A percentile compares a stretch with the other conserved stretches of the same genome.
Conservation (phyloP, 441 rosid species). For the Populus hybrid region DNA sequence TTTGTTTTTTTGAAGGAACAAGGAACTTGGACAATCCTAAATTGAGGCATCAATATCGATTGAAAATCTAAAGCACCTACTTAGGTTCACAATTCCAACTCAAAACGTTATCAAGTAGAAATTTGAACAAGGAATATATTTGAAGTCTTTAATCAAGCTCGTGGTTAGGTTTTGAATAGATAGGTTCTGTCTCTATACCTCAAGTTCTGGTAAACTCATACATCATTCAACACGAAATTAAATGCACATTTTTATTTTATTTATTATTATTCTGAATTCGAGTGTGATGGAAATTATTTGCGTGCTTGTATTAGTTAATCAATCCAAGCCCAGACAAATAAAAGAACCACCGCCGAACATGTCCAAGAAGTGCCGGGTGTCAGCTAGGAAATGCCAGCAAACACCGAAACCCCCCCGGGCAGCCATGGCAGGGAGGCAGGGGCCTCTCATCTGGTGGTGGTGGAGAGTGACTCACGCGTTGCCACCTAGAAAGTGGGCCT, state of each 20-base stretch:
- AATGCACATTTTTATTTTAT: no score
- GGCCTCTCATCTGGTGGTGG: background rate
- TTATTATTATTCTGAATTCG: background rate
- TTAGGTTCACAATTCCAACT: no score
- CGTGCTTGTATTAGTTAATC: background rate
- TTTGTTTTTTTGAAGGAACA: no score
- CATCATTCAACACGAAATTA: no score
- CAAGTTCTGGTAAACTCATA: background rate
- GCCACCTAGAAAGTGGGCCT: conserved; percentile 1
- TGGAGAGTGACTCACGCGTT: conserved; percentile 15
- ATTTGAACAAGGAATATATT: no score
- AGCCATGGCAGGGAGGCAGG: background rate
- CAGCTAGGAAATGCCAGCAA: conserved; percentile 21
- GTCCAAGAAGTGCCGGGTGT: conserved; percentile 11
- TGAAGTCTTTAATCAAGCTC: background rate
- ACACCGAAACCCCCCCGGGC: background rate
- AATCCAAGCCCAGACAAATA: background rate
- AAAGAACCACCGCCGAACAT: background rate
- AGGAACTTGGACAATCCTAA: no score
- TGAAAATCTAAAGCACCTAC: no score
- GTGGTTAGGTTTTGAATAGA: background rate
- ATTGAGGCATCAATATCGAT: no score
- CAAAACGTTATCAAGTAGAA: no score
- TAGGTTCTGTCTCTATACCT: background rate
- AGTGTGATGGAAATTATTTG: background rate